phyloP scores from a whole-genome alignment of 2,329 filamentous ascomycete genomes.

The Lecanicillium sp. region DNA sequence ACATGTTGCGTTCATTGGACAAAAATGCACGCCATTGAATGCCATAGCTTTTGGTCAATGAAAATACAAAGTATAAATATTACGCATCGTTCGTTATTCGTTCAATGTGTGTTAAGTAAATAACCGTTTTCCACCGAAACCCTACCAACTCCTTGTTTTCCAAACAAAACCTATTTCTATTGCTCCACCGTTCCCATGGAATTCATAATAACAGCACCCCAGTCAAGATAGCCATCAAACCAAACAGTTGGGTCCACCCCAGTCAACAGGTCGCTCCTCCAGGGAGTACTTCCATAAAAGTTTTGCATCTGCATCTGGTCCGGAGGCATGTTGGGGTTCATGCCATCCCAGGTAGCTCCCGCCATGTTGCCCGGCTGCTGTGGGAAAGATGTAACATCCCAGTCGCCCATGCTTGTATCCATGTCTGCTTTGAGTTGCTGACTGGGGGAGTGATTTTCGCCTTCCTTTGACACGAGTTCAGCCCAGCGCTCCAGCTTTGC shows the following conservation, averaged over 20 bases:
- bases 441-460: constrained; percentile 13
- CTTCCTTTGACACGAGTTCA: constrained; percentile 32
- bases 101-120: too few species aligned
- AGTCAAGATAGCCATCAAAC: constrained; percentile 27
- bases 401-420: constrained; percentile 13
- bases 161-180: constrained; percentile 9
- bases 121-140: too few species aligned
- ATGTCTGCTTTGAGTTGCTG: constrained; percentile 12
- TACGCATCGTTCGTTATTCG: too few species aligned
- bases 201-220: constrained; percentile 24
- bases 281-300: constrained; percentile 18
- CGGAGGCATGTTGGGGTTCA: constrained; percentile 13
- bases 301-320: constrained; percentile 17
- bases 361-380: not conserved
- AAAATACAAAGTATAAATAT: too few species aligned
- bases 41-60: too few species aligned
- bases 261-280: constrained; percentile 22
- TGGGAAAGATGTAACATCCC: not conserved
- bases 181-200: constrained; percentile 18
- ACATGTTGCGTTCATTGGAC: too few species aligned
- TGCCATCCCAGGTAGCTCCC: constrained; percentile 6
- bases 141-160: too few species aligned
- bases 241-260: constrained; percentile 25
- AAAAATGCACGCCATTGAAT: too few species aligned
- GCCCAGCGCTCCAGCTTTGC: constrained; percentile 39